Conservation (phyloP, 306 rosid genomes). For the Rubus idaeus region DNA sequence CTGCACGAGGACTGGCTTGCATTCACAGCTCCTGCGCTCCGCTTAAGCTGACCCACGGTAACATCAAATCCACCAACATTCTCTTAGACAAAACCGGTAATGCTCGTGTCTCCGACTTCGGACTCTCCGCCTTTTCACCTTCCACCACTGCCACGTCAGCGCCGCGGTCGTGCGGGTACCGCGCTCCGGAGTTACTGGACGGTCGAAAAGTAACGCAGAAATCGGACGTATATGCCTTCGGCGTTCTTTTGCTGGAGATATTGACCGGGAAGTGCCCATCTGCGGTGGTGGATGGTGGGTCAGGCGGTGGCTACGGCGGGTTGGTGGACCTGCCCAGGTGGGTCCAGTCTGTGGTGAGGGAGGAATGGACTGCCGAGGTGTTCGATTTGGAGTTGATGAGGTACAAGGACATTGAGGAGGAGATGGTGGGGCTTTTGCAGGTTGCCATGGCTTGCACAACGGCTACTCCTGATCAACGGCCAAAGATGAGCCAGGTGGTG, state of each 20-base stretch:
- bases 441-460: conserved; percentile 63
- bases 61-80: conserved; percentile 79
- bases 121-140: conserved; percentile 51
- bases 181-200: conserved; percentile 65
- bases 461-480: conserved; percentile 65
- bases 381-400: conserved; percentile 91
- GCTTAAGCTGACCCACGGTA: conserved; percentile 66
- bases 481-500: conserved; percentile 74
- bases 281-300: conserved; percentile 41
- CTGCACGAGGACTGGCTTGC: conserved; percentile 74
- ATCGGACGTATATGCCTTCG: conserved; percentile 76
- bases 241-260: conserved; percentile 75
- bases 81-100: conserved; percentile 59
- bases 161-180: conserved; percentile 65
- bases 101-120: conserved; percentile 70
- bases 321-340: conserved; percentile 66
- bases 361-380: conserved; percentile 96
- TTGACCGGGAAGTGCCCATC: conserved; percentile 88
- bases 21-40: conserved; percentile 71
- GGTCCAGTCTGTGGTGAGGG: conserved; percentile 91
- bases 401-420: conserved; percentile 88
- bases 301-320: conserved; percentile 45
- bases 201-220: conserved; percentile 58
- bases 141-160: conserved; percentile 20
- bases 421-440: conserved; percentile 80